phyloP scores from a whole-genome alignment of 2,329 filamentous ascomycete genomes.

The Raffaelea deltoideospora region DNA sequence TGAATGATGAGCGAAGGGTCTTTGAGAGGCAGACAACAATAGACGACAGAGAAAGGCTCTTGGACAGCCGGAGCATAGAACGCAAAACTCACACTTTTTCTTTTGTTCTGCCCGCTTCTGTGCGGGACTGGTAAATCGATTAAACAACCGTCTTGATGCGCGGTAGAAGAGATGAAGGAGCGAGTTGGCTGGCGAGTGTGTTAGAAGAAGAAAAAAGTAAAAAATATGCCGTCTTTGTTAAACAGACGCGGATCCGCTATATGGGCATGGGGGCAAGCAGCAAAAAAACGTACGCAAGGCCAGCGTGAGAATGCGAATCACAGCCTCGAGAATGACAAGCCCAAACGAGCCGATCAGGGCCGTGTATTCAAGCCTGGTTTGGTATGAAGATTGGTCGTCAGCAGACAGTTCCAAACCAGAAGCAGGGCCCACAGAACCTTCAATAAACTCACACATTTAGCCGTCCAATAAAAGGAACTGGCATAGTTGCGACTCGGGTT shows the following conservation, averaged over 20 bases:
- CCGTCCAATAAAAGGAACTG: constrained; percentile 36
- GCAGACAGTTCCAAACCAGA: not conserved
- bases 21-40: constrained; percentile 29
- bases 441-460: constrained; percentile 31
- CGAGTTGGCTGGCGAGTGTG: constrained; percentile 43
- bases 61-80: constrained; percentile 74
- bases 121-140: constrained; percentile 56
- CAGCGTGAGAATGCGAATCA: constrained; percentile 75
- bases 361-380: constrained; percentile 62
- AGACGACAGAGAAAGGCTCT: constrained; percentile 31
- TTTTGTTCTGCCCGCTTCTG: constrained; percentile 44
- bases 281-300: constrained; percentile 54
- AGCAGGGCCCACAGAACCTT: not conserved
- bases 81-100: constrained; percentile 20
- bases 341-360: constrained; percentile 72
- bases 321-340: constrained; percentile 65
- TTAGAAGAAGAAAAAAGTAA: not conserved
- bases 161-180: constrained; percentile 73
- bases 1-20: constrained; percentile 20
- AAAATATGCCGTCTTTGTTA: not conserved
- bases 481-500: constrained; percentile 21
- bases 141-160: constrained; percentile 69
- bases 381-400: not conserved
- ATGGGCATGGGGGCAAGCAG: not conserved
- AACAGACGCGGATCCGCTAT: constrained; percentile 3